Conservation (phyloP, 768 basidiomycete species). For the Suillus plorans region DNA sequence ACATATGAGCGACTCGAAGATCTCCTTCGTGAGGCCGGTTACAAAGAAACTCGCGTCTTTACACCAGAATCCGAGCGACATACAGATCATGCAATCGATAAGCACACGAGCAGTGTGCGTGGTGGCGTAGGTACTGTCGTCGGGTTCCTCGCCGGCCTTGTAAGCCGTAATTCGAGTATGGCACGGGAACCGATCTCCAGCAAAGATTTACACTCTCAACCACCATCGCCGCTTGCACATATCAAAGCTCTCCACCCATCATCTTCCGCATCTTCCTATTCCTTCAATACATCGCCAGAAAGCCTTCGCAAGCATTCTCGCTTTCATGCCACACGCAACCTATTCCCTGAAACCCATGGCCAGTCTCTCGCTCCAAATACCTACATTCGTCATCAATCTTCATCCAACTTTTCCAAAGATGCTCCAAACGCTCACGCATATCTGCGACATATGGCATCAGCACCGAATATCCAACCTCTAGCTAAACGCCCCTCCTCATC, state of each 20-base stretch:
- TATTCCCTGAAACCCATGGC: background rate
- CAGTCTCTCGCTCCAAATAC: background rate
- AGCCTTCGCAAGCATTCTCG: slow-evolving; percentile 15
- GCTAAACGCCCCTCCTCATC: slow-evolving; percentile 32
- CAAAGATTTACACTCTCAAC: slow-evolving; percentile 18
- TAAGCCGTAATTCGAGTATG: slow-evolving; percentile 32
- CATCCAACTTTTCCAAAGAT: slow-evolving; percentile 24
- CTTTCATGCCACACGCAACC: slow-evolving; percentile 4
- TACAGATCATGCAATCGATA: slow-evolving; percentile 20
- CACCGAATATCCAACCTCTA: slow-evolving; percentile 42
- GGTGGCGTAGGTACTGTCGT: slow-evolving; percentile 55
- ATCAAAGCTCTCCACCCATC: slow-evolving; percentile 12
- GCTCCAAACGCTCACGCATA: slow-evolving; percentile 60
- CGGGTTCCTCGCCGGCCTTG: slow-evolving; percentile 63
- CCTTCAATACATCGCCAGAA: slow-evolving; percentile 20
- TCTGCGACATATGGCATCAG: slow-evolving; percentile 74
- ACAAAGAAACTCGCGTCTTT: slow-evolving; percentile 89
- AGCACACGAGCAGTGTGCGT: slow-evolving; percentile 38
- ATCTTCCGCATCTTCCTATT: slow-evolving; percentile 15
- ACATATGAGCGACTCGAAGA: slow-evolving; percentile 86
- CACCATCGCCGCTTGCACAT: slow-evolving; percentile 26
- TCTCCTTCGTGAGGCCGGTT: slow-evolving; percentile 82
- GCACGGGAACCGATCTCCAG: slow-evolving; percentile 17
- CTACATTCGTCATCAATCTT: slow-evolving; percentile 22
- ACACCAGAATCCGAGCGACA: slow-evolving; percentile 76